Evolutionary conservation across 106 monocot species (phyloP), one percentile per base, ranked within the genome.

Genomic region (Triglochin maritima): DNA sequence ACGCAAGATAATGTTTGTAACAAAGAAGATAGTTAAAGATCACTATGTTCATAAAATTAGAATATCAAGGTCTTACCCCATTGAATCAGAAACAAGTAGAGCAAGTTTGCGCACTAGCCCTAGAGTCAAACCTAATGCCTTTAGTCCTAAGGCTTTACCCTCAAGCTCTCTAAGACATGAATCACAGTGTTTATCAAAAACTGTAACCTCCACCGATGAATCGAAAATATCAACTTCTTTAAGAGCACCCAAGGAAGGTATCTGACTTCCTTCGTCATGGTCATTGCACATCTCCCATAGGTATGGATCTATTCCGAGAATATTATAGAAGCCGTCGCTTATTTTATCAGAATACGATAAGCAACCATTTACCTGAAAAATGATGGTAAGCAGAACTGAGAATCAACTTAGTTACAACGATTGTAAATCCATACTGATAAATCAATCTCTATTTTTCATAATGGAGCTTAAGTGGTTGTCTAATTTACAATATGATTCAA

Each of bases 211-310:
- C 79, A 90, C 74, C 2, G 81, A 86, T 8, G 86, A 86, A 9
- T 86, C 84, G 2, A 41, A 44, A 49, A 77, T 71, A 75, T 81
- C 74, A 14, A 90, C 81, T 51, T 42, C 79, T 47, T 59, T 77
- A 0, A 90, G 81, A 7, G 83, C 77, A 9, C 16, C 43, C 46
- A 90, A 71, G 52, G 77, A 63, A 41, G 90, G 90, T 50, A 86
- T 49, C n/a, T 62, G 73, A 63, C 56, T 79, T 17, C 90, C 86
- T 59, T 81, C 86, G 16, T 84, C 77, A 47, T 76, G 65, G 15
- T 81, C 79, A 74, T 90, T 86, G 69, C 90, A 90, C 90, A 86
- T 80, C 2, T 72, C 77, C 86, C 90, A 90, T 52, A 86, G 50
- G 71, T 84, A 68, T n/a, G 84, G 84, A 70, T 84, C 81, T 76